Evolutionary conservation across 23 red algal species (phyloP), one percentile per base, ranked within the genome.

Genomic region (Gracilaria domingensis): DNA sequence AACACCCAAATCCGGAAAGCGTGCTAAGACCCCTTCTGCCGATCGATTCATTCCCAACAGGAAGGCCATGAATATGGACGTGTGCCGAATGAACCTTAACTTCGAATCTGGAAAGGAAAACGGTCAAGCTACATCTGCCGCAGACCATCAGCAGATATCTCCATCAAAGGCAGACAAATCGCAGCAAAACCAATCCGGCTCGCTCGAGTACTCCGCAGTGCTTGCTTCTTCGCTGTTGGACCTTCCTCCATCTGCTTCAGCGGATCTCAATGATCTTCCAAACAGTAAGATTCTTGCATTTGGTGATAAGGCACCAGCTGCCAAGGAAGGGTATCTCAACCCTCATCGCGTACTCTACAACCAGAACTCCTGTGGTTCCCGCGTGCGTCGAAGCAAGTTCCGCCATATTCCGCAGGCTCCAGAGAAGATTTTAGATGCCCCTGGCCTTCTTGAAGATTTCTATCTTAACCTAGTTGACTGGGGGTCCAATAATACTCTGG

Each of bases 381-480:
- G 75, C 42, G 89, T 84, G 25, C 87, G 95, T 55, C 95, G 95
- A 14, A 94, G 92, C 81, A 85, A 70, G 62, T 92, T 95, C 74
- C 92, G 96, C 20, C 92, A 98, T 70, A 95, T 98, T 60, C 92
- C 96, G 67, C 69, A 79, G 73, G 73, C 81, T 34, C 96, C 96
- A 42, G 88, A 95, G 16, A 93, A 93, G 61, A 95, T 98, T 30
- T 85, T 98, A 9, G 96, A 98, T 65, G 96, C 96, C 21, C 96
- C 96, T n/a, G 93, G 78, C 29, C 80, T 98, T 37, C 65, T 95
- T 14, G 96, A 98, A 64, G 96, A 98, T 82, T 98, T 93, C 58
- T 98, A 98, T 66, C 96, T 98, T 80, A 98, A 98, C 87, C 90
- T 98, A 38, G 50, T 98, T 51, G 96, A 98, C 77, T 98, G 96